Evolutionary conservation across 106 monocot genomes (phyloP), one percentile per base, ranked within the genome.

Genomic region (Amphibolis antarctica): DNA sequence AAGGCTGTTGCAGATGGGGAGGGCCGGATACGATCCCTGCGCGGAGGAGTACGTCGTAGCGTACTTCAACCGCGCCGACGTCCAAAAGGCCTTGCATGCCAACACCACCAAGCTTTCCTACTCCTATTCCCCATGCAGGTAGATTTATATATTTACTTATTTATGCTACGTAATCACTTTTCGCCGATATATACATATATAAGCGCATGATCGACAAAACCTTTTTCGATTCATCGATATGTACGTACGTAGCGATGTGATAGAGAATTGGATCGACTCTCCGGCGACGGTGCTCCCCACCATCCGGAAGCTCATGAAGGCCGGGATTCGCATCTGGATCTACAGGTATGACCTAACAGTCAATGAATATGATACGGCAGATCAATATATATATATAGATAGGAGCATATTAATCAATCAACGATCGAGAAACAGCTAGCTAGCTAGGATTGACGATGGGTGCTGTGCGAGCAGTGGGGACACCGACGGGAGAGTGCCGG

Each of bases 11-110:
- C 42, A 12, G 62, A 73, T 57, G 64, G 61, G 43, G 69, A 63
- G 66, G 24, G 69, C 88, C 18, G 88, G 93, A 14, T 93, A 93
- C 47, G 93, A 89, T 64, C 89, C 93, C 47, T 94, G 93, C 74
- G 75, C 77, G 3, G 89, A 83, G 75, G 77, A 78, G 43, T 86
- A 86, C 29, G 86, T 86, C 31, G 71, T 67, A 46, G 71, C 31
- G 4, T 94, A 89, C 53, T 89, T 94, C 56, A 94, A 94, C 66
- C 73, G 79, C 31, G 70, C 71, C 28, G 93, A 89, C 28, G 93
- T 89, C 13, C 93, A 94, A 56, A 71, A 28, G 36, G 93, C 86
- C 18, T 63, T 94, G 55, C 93, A 94, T 29, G 93, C 86, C 49
- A 94, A 94, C 58, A 19, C 75, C 67, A 94, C 89, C 1, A 46